A percentile compares a stretch with the other conserved stretches of the same genome.
phyloP scores from a whole-genome alignment of 257 asterid species.

The Solanum stenotomum region DNA sequence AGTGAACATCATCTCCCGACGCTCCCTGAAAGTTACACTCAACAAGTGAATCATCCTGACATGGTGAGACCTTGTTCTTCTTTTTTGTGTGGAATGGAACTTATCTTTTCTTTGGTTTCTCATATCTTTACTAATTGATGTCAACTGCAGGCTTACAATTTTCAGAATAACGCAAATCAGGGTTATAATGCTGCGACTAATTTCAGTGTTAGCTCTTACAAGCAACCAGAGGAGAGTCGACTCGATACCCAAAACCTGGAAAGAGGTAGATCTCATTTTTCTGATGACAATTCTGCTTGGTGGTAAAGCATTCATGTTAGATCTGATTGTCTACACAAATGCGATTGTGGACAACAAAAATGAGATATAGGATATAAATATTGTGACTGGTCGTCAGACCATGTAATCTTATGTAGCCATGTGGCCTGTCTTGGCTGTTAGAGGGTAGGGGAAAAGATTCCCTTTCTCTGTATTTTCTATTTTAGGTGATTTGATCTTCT shows the following conservation, averaged over 20 bases:
- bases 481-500: conserved; percentile 16
- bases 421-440: background rate
- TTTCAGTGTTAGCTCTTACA: background rate
- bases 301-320: conserved; percentile 25
- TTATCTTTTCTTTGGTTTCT: background rate
- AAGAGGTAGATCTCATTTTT: conserved; percentile 20
- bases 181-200: conserved; percentile 10
- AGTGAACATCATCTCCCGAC: conserved; percentile 5
- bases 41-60: conserved; percentile 9
- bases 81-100: background rate
- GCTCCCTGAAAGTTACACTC: conserved; percentile 11
- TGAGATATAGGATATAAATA: conserved; percentile 11
- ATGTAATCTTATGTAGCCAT: background rate
- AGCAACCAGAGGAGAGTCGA: conserved; percentile 9
- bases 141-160: conserved; percentile 22
- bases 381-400: background rate
- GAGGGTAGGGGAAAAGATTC: background rate
- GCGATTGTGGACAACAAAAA: conserved; percentile 16
- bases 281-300: conserved; percentile 39
- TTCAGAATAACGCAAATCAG: background rate
- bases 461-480: background rate
- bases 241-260: conserved; percentile 11
- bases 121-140: background rate
- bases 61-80: conserved; percentile 18
- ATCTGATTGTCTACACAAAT: conserved; percentile 25